These are phyloP conservation scores for Lachnellula hyalina DNA, from an alignment of 2,329 filamentous ascomycete genomes.

Conservation along the genomic window DNA sequence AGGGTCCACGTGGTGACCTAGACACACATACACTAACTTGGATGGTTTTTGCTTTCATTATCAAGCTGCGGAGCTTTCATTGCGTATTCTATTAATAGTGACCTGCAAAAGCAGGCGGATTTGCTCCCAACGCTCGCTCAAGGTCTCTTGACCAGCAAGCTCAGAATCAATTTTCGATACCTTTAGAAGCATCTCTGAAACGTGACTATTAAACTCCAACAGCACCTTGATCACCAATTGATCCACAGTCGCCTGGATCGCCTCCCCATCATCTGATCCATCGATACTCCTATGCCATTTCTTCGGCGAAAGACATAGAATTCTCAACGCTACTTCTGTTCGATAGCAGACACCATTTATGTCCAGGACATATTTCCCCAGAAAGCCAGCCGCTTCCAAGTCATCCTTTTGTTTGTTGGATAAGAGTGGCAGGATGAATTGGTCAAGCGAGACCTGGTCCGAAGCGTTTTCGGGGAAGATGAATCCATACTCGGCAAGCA, in stretches of 20 bases:
- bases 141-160: slow-evolving; percentile 13
- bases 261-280: slow-evolving; percentile 14
- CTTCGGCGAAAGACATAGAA: slow-evolving; percentile 33
- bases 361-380: slow-evolving; percentile 49
- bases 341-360: slow-evolving; percentile 46
- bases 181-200: not conserved
- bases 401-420: slow-evolving; percentile 30
- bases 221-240: not conserved
- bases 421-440: slow-evolving; percentile 24
- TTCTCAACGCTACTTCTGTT: slow-evolving; percentile 48
- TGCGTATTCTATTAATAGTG: slow-evolving; percentile 15
- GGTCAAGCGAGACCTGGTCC: slow-evolving; percentile 29
- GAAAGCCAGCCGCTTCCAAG: slow-evolving; percentile 44
- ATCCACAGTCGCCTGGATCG: not conserved
- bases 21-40: not conserved
- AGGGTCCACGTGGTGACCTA: not conserved
- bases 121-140: slow-evolving; percentile 23
- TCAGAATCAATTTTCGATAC: slow-evolving; percentile 9
- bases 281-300: slow-evolving; percentile 38
- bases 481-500: slow-evolving; percentile 58
- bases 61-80: slow-evolving; percentile 1
- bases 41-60: not conserved
- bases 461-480: slow-evolving; percentile 27
- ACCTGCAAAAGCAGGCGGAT: slow-evolving; percentile 15
- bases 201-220: not conserved